Conservation (phyloP, 345 rosid species). For the Sisymbrium irio region DNA sequence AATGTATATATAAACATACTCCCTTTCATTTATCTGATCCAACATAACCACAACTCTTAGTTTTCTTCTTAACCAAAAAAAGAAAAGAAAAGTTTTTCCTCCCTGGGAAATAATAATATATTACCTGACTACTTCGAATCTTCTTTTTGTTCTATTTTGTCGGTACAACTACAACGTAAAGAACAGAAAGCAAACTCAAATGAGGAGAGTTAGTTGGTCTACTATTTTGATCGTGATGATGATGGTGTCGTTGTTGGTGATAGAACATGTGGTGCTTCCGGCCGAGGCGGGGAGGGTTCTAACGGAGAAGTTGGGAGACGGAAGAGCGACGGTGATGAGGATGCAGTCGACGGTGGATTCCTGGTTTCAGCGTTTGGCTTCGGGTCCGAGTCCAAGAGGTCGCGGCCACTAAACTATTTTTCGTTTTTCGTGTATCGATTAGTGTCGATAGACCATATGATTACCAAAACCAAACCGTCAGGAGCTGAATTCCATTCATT, state of each 20-base stretch:
- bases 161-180: not conserved
- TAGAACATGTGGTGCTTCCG: constrained; percentile 24
- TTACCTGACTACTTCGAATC: not conserved
- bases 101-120: not conserved
- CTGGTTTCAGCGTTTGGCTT: constrained; percentile 37
- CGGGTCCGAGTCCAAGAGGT: constrained; percentile 36
- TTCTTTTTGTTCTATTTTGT: not conserved
- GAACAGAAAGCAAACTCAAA: not conserved
- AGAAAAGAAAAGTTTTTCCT: not conserved
- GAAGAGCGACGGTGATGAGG: constrained; percentile 8
- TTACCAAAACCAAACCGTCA: constrained; percentile 1
- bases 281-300: constrained; percentile 33
- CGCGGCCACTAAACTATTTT: constrained; percentile 24
- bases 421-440: not conserved
- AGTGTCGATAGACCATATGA: not conserved
- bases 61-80: not conserved
- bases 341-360: constrained; percentile 23
- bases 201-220: constrained; percentile 30
- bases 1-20: not conserved
- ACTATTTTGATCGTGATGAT: constrained; percentile 25
- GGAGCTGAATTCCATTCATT: constrained; percentile 15
- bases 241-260: constrained; percentile 9
- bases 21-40: not conserved
- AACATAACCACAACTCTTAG: constrained; percentile 6
- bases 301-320: constrained; percentile 9